Percentiles rank a stretch among this genome's conserved stretches.
phyloP scores from a whole-genome alignment of 768 basidiomycete genomes.

The Myochromella boudieri region DNA sequence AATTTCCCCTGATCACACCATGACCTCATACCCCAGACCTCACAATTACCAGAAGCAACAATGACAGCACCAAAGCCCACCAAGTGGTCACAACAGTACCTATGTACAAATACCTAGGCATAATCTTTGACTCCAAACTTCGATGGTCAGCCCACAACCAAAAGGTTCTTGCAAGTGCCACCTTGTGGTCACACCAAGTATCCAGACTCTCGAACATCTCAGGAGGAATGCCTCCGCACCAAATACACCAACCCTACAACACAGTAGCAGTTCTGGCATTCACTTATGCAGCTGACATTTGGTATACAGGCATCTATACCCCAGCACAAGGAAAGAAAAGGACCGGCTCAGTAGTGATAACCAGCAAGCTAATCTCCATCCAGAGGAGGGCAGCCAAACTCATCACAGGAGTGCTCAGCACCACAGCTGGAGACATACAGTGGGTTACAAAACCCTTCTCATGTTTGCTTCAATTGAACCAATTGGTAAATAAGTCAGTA shows the following conservation, averaged over 20 bases:
- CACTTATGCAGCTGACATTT: background rate
- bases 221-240: background rate
- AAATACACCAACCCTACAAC: background rate
- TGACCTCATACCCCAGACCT: slow-evolving; percentile 7
- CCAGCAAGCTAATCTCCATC: background rate
- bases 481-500: too few species aligned
- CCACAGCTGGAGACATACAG: slow-evolving; percentile 6
- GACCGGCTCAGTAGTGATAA: background rate
- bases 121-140: slow-evolving; percentile 7
- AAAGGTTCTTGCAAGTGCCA: slow-evolving; percentile 2
- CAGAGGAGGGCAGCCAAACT: background rate
- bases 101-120: background rate
- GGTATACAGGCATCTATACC: background rate
- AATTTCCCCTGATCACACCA: slow-evolving; percentile 18
- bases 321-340: background rate
- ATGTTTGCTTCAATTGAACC: too few species aligned
- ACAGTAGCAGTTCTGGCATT: slow-evolving; percentile 1
- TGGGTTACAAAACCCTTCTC: too few species aligned
- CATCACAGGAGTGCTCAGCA: slow-evolving; percentile 7
- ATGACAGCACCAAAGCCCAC: background rate
- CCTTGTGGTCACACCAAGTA: slow-evolving; percentile 5
- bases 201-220: background rate
- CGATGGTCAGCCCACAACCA: slow-evolving; percentile 12
- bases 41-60: background rate
- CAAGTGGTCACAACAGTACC: too few species aligned